These are phyloP conservation scores for Chaetomium tenue DNA, from an alignment of 495 filamentous ascomycete species.

Conservation along the genomic window DNA sequence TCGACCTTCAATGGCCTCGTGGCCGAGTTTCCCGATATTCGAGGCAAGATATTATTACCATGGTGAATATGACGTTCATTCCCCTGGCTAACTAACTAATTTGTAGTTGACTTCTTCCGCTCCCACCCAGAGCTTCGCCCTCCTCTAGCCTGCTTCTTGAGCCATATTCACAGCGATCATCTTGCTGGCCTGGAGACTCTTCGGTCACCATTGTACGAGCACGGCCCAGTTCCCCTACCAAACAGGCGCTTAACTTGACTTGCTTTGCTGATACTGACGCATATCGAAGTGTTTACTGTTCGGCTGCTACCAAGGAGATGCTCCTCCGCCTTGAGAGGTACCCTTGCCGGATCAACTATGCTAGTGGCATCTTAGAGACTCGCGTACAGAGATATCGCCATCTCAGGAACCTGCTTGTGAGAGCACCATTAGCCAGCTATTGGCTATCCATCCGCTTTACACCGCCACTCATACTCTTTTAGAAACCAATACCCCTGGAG, in stretches of 20 bases:
- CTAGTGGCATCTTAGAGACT: constrained; percentile 71
- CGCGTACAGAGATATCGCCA: constrained; percentile 69
- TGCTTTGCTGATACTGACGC: neutral
- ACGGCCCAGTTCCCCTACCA: neutral
- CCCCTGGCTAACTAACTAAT: constrained; percentile 6
- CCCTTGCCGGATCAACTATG: constrained; percentile 75
- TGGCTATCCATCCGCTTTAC: too few relatives aligned
- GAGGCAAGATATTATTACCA: constrained; percentile 39
- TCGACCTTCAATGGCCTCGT: constrained; percentile 44
- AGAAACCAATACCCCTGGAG: constrained; percentile 81
- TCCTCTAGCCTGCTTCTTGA: constrained; percentile 84
- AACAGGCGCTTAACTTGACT: too few relatives aligned
- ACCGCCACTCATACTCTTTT: constrained; percentile 9
- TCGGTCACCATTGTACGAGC: constrained; percentile 62
- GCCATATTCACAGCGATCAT: constrained; percentile 92
- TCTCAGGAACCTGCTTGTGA: constrained; percentile 64
- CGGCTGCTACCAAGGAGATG: constrained; percentile 75
- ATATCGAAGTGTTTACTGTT: constrained; percentile 72
- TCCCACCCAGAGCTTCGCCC: constrained; percentile 51
- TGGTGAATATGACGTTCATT: neutral
- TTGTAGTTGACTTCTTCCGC: constrained; percentile 80
- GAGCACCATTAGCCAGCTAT: neutral
- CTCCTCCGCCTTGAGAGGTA: constrained; percentile 73
- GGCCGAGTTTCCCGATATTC: constrained; percentile 66
- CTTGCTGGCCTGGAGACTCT: constrained; percentile 77